phyloP scores from a whole-genome alignment of 768 basidiomycete species.

The Pulveroboletus sp. region DNA sequence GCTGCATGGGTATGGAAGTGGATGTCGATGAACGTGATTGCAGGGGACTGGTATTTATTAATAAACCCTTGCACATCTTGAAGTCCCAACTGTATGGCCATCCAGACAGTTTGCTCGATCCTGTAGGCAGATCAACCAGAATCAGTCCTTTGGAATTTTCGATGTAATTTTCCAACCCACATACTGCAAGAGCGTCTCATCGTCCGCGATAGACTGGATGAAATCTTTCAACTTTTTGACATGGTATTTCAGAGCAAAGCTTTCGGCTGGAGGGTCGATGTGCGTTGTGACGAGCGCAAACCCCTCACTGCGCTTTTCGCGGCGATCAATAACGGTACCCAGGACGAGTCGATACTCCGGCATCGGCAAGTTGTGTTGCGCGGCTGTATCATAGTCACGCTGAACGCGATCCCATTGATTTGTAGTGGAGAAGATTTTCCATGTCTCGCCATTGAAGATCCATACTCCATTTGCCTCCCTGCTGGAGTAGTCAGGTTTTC shows the following conservation, averaged over 20 bases:
- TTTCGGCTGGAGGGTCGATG: neutral
- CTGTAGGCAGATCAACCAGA: neutral
- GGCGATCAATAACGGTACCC: neutral
- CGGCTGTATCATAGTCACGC: neutral
- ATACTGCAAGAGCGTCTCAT: neutral
- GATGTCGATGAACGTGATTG: neutral
- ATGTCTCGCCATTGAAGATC: neutral
- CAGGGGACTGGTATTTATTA: neutral
- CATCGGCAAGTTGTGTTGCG: neutral
- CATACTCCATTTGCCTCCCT: neutral
- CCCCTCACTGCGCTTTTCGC: rapidly evolving
- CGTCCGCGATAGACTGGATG: neutral
- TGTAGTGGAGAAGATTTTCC: neutral
- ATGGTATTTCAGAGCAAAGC: neutral
- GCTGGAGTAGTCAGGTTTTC: neutral
- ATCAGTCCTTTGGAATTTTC: neutral
- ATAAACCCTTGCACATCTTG: neutral
- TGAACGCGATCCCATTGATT: neutral
- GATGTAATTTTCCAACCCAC: neutral
- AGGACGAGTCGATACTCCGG: neutral
- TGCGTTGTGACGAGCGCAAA: neutral
- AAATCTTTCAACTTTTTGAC: neutral
- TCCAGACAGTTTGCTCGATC: neutral
- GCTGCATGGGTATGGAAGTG: neutral
- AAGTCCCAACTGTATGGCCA: neutral